Base-by-base conservation (phyloP, 2,329 filamentous ascomycete genomes). In the Aspergillus awamori region DNA sequence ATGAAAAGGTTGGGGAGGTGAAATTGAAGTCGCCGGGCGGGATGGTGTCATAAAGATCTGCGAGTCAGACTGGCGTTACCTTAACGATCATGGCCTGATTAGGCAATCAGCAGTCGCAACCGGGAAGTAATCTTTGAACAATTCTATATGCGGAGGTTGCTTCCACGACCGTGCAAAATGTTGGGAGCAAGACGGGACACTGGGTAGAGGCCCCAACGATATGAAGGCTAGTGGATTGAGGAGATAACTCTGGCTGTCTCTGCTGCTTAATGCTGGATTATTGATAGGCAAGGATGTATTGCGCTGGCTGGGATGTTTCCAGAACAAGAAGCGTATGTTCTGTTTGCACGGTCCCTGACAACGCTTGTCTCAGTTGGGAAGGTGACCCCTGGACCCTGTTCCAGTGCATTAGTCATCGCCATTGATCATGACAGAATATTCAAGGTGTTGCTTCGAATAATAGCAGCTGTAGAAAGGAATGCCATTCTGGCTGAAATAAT, bases 11-110 rank as follows among this genome's bases (percentile, higher is more conserved):
- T 8, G 39, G 30, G 17, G 36, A 33, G 45, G 11, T 17, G 45
- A n/a, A 10, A 15, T 17, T 10, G 26, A 4, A 28, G 47, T 17
- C 26, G 47, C 11, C 33, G 47, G 47, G 30, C 47, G 47, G 54
- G 36, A 56, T 64, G 60, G 58, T 55, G 62, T 62, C 62, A 62
- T 57, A 33, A 33, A 57, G 60, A 64, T 64, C 48, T 54, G 53
- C 41, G 53, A 58, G 24, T 43, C 52, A 41, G 26, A 41, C 39
- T 39, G 20, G 7, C 17, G 49, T 45, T 51, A 60, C 45, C 20
- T 43, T 36, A 51, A 61, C 47, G 63, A 64, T 61, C 60, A 63
- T 64, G 30, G 53, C 60, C 60, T 13, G 41, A 58, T 63, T 56
- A 59, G 63, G 63, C 38, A 64, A 53, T 38, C 11, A 53, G 38